Evolutionary conservation across 2,329 filamentous ascomycete genomes (phyloP).

Genomic region (Trichoderma citrinoviride): DNA sequence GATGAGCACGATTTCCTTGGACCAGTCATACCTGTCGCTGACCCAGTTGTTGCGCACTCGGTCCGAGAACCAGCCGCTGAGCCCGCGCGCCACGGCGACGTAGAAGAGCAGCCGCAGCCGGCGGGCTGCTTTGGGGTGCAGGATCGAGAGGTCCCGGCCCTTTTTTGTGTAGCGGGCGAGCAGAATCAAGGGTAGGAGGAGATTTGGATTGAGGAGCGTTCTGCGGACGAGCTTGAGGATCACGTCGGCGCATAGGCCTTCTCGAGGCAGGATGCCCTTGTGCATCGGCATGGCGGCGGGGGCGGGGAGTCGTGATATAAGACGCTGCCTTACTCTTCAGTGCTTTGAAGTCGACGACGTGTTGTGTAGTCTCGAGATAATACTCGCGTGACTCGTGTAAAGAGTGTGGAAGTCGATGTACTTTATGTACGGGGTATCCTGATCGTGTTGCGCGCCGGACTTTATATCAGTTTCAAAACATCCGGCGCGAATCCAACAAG

Average conservation of each 20-base stretch:
- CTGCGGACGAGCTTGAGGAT: constrained; percentile 55
- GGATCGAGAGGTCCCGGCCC: constrained; percentile 53
- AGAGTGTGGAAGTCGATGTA: too few relatives aligned
- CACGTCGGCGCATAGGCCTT: constrained; percentile 61
- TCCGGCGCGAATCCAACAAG: too few relatives aligned
- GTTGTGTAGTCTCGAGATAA: too few relatives aligned
- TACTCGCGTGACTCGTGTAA: too few relatives aligned
- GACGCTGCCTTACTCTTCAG: not conserved
- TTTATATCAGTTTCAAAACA: too few relatives aligned
- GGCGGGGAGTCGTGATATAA: not conserved
- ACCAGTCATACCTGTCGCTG: constrained; percentile 58
- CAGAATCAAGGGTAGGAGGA: constrained; percentile 63
- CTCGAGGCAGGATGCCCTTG: constrained; percentile 52
- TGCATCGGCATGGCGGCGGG: constrained; percentile 41
- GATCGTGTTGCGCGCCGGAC: too few relatives aligned
- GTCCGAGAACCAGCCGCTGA: constrained; percentile 35
- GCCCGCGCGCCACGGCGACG: constrained; percentile 30
- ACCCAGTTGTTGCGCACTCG: constrained; percentile 38
- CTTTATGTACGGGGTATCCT: too few relatives aligned
- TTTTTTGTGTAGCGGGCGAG: constrained; percentile 61
- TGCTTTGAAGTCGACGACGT: too few relatives aligned
- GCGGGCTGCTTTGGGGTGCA: constrained; percentile 51
- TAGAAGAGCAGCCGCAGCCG: constrained; percentile 43
- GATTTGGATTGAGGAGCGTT: constrained; percentile 62
- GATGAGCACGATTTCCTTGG: constrained; percentile 66